Percentiles rank a stretch among this genome's conserved stretches.
Conservation (phyloP, 257 asterid species). For the Solanum etuberosum region DNA sequence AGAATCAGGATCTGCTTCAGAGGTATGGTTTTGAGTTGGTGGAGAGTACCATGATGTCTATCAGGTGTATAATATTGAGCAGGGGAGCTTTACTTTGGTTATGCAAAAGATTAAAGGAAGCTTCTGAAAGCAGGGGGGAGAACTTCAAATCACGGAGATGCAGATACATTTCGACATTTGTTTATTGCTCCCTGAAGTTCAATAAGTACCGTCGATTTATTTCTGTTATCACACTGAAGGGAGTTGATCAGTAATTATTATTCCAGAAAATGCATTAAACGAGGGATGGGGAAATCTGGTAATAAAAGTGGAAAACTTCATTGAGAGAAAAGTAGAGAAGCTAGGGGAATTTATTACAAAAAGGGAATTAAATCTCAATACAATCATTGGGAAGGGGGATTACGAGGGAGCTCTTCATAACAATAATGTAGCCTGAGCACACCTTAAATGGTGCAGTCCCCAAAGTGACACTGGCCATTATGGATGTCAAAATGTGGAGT, state of each 20-base stretch:
- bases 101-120: not conserved
- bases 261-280: not conserved
- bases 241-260: not conserved
- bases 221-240: not conserved
- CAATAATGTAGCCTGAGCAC: not conserved
- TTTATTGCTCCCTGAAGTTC: not conserved
- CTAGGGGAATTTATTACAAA: not conserved
- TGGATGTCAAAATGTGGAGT: not conserved
- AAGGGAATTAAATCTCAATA: not conserved
- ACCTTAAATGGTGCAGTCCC: not conserved
- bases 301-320: not conserved
- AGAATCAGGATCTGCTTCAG: not conserved
- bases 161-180: not conserved
- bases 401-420: not conserved
- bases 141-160: not conserved
- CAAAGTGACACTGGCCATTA: not conserved
- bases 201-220: not conserved
- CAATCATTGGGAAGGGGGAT: not conserved
- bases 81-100: not conserved
- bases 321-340: not conserved
- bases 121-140: not conserved
- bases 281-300: not conserved
- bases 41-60: not conserved
- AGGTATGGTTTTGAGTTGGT: not conserved
- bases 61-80: not conserved